A percentile compares a stretch with the other conserved stretches of the same genome.
Conservation (phyloP, 1,284 basidiomycete genomes). For the Cutaneotrichosporon sp. region DNA sequence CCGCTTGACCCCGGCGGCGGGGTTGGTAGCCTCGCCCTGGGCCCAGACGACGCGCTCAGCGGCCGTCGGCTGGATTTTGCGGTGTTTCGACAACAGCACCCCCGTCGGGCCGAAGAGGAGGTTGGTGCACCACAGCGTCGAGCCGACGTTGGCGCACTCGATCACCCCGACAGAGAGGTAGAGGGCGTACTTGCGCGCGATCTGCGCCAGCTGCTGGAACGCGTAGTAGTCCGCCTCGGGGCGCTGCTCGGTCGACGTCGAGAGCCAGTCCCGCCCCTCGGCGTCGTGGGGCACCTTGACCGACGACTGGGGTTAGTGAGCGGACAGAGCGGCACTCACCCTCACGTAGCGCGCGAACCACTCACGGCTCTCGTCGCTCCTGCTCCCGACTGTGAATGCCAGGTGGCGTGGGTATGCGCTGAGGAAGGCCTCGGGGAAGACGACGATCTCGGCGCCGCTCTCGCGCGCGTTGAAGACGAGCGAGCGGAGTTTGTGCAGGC, state of each 20-base stretch:
- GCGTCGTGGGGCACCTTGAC: slow-evolving; percentile 22
- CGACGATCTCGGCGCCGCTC: slow-evolving; percentile 57
- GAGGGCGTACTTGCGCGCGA: slow-evolving; percentile 44
- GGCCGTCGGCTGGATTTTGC: slow-evolving; percentile 69
- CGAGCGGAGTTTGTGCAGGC: slow-evolving; percentile 57
- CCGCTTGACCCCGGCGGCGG: neutral
- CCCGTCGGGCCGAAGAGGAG: slow-evolving; percentile 60
- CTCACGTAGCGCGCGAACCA: slow-evolving; percentile 50
- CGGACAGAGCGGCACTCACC: slow-evolving; percentile 13
- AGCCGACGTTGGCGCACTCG: slow-evolving; percentile 56
- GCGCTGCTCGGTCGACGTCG: slow-evolving; percentile 2
- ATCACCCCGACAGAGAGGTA: slow-evolving; percentile 64
- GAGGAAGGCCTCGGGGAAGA: slow-evolving; percentile 67
- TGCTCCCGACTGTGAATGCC: slow-evolving; percentile 28
- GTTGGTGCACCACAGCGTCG: slow-evolving; percentile 66
- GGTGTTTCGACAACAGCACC: slow-evolving; percentile 61
- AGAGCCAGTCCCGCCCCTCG: slow-evolving; percentile 22
- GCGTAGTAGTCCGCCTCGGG: slow-evolving; percentile 18
- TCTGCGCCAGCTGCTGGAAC: slow-evolving; percentile 21
- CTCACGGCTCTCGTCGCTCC: slow-evolving; percentile 28
- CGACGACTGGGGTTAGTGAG: slow-evolving; percentile 13
- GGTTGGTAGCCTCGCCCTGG: slow-evolving; percentile 48
- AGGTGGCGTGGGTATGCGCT: slow-evolving; percentile 43
- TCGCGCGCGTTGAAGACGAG: slow-evolving; percentile 55
- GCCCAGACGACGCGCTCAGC: slow-evolving; percentile 67